phyloP scores from a whole-genome alignment of 2,329 filamentous ascomycete species.

The Aspergillus puulaauensis region DNA sequence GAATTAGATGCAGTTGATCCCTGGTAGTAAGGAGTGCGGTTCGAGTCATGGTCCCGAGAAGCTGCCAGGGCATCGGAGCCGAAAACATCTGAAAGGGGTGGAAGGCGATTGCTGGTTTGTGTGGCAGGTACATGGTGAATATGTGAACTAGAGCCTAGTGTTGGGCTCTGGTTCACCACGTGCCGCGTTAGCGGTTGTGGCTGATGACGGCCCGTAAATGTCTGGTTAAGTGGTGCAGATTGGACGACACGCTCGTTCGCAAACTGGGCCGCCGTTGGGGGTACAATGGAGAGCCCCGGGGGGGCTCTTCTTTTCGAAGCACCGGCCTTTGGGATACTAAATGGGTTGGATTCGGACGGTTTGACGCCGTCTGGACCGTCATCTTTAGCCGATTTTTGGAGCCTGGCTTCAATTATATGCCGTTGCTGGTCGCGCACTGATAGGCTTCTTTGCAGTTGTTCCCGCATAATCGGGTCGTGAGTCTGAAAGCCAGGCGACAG shows the following conservation, averaged over 20 bases:
- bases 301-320: conserved; percentile 61
- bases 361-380: conserved; percentile 63
- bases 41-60: conserved; percentile 34
- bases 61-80: conserved; percentile 67
- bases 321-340: conserved; percentile 40
- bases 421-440: conserved; percentile 91
- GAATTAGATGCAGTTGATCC: conserved; percentile 64
- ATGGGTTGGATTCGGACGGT: conserved; percentile 49
- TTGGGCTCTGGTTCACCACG: conserved; percentile 76
- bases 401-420: conserved; percentile 86
- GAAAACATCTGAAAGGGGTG: conserved; percentile 93
- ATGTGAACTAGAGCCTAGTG: conserved; percentile 78
- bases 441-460: conserved; percentile 90
- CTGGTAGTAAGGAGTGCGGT: conserved; percentile 43
- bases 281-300: conserved; percentile 89
- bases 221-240: conserved; percentile 90
- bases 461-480: conserved; percentile 93
- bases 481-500: conserved; percentile 95
- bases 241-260: conserved; percentile 94
- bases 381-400: conserved; percentile 83
- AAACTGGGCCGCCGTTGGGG: conserved; percentile 87
- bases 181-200: conserved; percentile 74
- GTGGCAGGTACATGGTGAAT: conserved; percentile 86
- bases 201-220: conserved; percentile 87
- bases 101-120: conserved; percentile 88